A percentile compares a stretch with the other conserved stretches of the same genome.
Evolutionary conservation across 202 grass and related monocot species (phyloP).

Genomic region (Cymbopogon flexuosus): DNA sequence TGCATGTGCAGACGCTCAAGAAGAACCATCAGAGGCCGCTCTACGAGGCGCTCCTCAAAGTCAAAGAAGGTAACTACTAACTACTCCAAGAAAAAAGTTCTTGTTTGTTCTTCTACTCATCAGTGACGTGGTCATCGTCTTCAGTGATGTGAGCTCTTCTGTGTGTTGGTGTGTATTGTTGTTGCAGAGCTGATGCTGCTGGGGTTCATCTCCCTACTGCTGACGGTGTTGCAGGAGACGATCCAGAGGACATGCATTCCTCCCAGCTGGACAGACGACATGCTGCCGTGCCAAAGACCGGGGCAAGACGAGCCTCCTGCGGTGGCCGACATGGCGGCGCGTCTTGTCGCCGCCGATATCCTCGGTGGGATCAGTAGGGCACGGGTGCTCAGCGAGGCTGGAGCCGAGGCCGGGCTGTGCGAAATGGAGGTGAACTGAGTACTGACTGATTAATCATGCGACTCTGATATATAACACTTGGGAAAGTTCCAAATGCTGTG

Average conservation of each 20-base stretch:
- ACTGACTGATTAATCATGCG: neutral
- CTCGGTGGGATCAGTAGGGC: constrained; percentile 40
- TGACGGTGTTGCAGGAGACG: constrained; percentile 65
- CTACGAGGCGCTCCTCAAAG: constrained; percentile 85
- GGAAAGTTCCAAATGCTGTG: no score
- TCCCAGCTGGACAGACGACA: constrained; percentile 49
- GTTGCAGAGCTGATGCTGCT: constrained; percentile 87
- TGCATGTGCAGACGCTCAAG: constrained; percentile 49
- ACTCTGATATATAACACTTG: neutral
- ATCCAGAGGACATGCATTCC: constrained; percentile 77
- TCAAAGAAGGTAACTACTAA: constrained; percentile 72
- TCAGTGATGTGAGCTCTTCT: neutral
- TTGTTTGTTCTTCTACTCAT: neutral
- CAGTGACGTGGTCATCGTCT: neutral
- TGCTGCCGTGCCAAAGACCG: constrained; percentile 66
- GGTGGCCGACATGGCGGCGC: neutral
- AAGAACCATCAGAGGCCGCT: constrained; percentile 75
- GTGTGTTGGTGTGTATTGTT: neutral
- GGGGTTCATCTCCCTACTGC: constrained; percentile 87
- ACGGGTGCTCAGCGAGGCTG: constrained; percentile 34
- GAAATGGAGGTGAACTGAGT: constrained; percentile 37
- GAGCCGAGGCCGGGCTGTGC: constrained; percentile 34
- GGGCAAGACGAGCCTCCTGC: neutral
- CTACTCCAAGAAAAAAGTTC: neutral
- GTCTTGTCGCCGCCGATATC: constrained; percentile 34